phyloP scores from a whole-genome alignment of 2,329 filamentous ascomycete species.

The Zymoseptoria pseudotritici region DNA sequence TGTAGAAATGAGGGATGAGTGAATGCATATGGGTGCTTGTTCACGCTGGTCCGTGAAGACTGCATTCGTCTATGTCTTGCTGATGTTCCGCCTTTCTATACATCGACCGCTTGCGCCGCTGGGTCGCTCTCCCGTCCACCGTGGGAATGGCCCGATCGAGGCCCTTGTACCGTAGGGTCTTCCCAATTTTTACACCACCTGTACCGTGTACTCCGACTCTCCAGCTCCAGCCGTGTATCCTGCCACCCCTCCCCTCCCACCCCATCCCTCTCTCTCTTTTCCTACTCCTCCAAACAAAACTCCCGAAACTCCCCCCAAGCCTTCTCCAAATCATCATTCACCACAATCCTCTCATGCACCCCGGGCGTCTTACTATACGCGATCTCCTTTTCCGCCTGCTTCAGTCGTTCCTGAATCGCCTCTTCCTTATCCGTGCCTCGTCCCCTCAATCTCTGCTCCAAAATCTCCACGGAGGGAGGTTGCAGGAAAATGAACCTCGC shows the following conservation, averaged over 20 bases:
- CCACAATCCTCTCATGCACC: conserved; percentile 57
- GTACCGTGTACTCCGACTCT: too few species aligned
- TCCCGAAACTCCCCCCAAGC: conserved; percentile 45
- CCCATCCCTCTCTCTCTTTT: not conserved
- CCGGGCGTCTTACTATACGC: conserved; percentile 62
- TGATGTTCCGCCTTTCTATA: not conserved
- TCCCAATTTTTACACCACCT: not conserved
- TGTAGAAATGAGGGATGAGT: not conserved
- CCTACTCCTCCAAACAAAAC: conserved; percentile 24
- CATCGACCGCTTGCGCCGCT: not conserved
- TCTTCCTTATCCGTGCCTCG: conserved; percentile 74
- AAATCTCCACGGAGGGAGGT: conserved; percentile 65
- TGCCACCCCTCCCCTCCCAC: too few species aligned
- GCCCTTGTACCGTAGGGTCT: not conserved
- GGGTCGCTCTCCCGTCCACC: not conserved
- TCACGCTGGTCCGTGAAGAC: not conserved
- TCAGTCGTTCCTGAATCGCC: conserved; percentile 59
- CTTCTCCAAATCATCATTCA: conserved; percentile 58
- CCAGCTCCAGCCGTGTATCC: not conserved
- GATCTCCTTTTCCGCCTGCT: conserved; percentile 66
- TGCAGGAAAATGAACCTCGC: conserved; percentile 80
- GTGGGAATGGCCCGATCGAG: not conserved
- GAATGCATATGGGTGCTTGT: not conserved
- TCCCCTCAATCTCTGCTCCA: conserved; percentile 67
- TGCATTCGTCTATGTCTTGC: not conserved